These are phyloP conservation scores for Pyracantha coccinea DNA, from an alignment of 331 rosid species.

Conservation along the genomic window DNA sequence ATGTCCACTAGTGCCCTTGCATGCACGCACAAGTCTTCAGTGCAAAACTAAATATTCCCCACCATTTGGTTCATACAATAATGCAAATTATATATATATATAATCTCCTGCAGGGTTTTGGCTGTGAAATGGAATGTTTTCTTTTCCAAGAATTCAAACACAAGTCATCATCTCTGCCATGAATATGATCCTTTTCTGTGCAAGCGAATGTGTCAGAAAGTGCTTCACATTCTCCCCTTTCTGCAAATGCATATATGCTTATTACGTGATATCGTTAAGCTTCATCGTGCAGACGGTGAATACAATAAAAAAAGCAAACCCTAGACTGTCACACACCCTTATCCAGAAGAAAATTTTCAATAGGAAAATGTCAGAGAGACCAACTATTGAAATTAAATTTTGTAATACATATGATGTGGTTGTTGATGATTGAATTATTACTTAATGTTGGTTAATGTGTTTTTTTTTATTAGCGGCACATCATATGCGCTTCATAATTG, in stretches of 20 bases:
- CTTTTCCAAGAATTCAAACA: neutral
- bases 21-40: neutral
- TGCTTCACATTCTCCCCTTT: neutral
- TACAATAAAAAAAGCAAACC: neutral
- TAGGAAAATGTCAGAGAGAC: no score
- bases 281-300: neutral
- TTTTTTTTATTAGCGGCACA: no score
- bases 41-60: neutral
- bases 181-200: neutral
- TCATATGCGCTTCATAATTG: neutral
- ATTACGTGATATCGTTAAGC: neutral
- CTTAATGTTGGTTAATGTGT: no score
- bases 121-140: neutral
- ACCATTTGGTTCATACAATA: neutral
- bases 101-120: neutral
- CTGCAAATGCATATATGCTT: neutral
- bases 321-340: neutral
- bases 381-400: no score
- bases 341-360: no score
- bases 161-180: neutral
- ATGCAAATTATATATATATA: neutral
- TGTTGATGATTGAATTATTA: no score
- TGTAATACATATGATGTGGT: no score
- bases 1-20: neutral
- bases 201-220: constrained; percentile 1